Evolutionary conservation across 2,329 filamentous ascomycete genomes (phyloP).

Genomic region (Colletotrichum lindemuthianum): DNA sequence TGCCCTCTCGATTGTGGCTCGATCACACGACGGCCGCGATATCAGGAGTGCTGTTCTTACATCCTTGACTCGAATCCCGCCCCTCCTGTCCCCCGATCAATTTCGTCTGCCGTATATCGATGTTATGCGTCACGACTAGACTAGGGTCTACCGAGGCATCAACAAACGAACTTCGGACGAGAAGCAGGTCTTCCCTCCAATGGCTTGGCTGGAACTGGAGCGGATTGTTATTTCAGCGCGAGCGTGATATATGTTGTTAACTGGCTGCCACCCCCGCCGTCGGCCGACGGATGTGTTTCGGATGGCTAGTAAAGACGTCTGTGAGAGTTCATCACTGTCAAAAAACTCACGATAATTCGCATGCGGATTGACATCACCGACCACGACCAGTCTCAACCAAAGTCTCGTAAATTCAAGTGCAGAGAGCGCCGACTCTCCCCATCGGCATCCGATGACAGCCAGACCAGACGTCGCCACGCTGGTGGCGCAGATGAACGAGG

Average conservation of each 20-base stretch:
- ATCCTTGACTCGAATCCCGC: constrained; percentile 16
- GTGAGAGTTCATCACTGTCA: constrained; percentile 13
- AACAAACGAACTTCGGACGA: constrained; percentile 23
- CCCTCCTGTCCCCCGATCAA: constrained; percentile 5
- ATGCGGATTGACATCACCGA: neutral
- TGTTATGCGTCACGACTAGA: constrained; percentile 26
- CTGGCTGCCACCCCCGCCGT: constrained; percentile 8
- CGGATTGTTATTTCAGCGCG: constrained; percentile 14
- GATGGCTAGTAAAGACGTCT: constrained; percentile 8
- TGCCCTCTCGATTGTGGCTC: constrained; percentile 11
- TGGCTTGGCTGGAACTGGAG: constrained; percentile 17
- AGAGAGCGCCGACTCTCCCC: constrained; percentile 12
- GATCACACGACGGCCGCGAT: constrained; percentile 11
- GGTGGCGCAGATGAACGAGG: constrained; percentile 55
- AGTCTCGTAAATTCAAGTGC: neutral
- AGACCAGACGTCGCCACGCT: constrained; percentile 50
- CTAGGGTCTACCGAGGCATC: constrained; percentile 20
- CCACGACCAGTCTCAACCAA: neutral
- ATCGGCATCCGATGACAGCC: constrained; percentile 23
- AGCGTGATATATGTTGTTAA: constrained; percentile 34
- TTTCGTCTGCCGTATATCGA: constrained; percentile 12
- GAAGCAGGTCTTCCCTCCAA: constrained; percentile 20
- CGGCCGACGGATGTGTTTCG: constrained; percentile 13
- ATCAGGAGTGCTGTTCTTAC: neutral
- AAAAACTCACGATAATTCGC: constrained; percentile 10